Conservation (phyloP, 2,329 filamentous ascomycete species). For the Blastomyces percursus region DNA sequence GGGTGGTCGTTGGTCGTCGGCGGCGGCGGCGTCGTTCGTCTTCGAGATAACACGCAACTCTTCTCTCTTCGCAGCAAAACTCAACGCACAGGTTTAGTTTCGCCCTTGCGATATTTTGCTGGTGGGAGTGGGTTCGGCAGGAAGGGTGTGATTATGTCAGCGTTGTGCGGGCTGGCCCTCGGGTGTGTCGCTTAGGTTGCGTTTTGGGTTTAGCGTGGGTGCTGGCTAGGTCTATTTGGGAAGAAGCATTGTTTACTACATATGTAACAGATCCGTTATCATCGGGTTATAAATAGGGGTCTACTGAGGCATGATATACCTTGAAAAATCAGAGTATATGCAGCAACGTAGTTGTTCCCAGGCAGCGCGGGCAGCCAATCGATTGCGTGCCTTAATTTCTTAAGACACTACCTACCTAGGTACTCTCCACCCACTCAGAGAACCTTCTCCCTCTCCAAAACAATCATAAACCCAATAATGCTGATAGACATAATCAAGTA, state of each 20-base stretch:
- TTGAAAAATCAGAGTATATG: neutral
- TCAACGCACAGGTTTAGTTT: neutral
- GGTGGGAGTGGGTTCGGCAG: neutral
- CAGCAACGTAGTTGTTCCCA: neutral
- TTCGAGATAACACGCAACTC: neutral
- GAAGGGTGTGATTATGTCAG: neutral
- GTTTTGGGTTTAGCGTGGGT: constrained; percentile 26
- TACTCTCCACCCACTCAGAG: too few relatives aligned
- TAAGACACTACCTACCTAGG: too few relatives aligned
- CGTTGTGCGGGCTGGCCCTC: constrained; percentile 25
- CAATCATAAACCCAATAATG: neutral
- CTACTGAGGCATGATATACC: too few relatives aligned
- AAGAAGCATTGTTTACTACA: too few relatives aligned
- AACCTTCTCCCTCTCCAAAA: too few relatives aligned
- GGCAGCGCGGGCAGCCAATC: too few relatives aligned
- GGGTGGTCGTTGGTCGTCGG: constrained; percentile 21
- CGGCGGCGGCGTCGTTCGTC: constrained; percentile 7
- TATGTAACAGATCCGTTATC: too few relatives aligned
- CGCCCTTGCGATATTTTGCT: constrained; percentile 7
- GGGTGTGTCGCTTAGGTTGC: constrained; percentile 33
- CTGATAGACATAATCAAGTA: neutral
- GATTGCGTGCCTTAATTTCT: too few relatives aligned
- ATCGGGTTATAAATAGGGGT: too few relatives aligned
- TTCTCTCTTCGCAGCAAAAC: neutral
- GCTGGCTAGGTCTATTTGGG: too few relatives aligned